phyloP scores from a whole-genome alignment of 179 eudicot species.

The Spinacia oleracea region DNA sequence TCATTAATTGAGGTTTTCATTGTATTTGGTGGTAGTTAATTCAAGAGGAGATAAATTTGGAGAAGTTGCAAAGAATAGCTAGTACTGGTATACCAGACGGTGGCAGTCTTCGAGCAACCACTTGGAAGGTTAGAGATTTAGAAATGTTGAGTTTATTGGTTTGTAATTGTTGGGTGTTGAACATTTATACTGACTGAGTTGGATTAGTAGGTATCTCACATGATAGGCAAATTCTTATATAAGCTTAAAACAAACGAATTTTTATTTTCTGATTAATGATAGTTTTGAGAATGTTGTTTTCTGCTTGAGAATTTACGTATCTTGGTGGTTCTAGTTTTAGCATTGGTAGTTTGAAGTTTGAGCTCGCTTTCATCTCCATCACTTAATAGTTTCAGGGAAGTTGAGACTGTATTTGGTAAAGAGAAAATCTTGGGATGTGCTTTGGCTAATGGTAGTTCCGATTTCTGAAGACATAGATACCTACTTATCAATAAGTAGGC shows the following conservation, averaged over 20 bases:
- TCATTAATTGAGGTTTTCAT: slow-evolving; percentile 4
- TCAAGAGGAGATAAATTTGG: slow-evolving; percentile 58
- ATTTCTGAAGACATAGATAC: background rate
- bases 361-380: background rate
- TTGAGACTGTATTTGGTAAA: background rate
- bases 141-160: background rate
- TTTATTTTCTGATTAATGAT: background rate
- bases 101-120: slow-evolving; percentile 53
- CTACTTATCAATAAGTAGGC: background rate
- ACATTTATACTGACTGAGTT: background rate
- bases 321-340: slow-evolving; percentile 3
- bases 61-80: slow-evolving; percentile 59
- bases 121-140: slow-evolving; percentile 57
- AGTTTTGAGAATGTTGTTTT: background rate
- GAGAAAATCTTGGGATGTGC: background rate
- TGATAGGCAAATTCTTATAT: background rate
- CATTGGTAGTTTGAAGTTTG: background rate
- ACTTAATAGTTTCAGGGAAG: background rate
- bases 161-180: background rate
- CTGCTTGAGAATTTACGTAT: background rate
- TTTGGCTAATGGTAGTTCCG: background rate
- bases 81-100: slow-evolving; percentile 58
- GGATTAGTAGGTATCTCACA: background rate
- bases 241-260: background rate
- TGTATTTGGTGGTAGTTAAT: slow-evolving; percentile 37